These are phyloP conservation scores for Passalora sequoiae DNA, from an alignment of 2,329 filamentous ascomycete species.

Conservation along the genomic window DNA sequence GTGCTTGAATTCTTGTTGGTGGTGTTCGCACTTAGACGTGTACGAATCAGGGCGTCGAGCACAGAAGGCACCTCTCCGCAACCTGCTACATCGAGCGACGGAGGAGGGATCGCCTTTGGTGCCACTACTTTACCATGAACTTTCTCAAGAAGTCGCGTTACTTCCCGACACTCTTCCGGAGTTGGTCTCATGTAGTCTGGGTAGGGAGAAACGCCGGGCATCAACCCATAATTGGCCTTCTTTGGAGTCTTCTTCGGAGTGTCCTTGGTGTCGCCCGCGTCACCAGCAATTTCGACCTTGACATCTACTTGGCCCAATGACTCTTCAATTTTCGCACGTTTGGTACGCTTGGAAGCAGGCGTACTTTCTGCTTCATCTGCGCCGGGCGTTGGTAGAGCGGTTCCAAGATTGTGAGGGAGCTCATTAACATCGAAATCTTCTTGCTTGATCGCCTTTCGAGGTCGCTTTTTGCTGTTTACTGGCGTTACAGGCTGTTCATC, in stretches of 20 bases:
- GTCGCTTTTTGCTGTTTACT: conserved; percentile 35
- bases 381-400: conserved; percentile 29
- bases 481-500: conserved; percentile 9
- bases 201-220: conserved; percentile 56
- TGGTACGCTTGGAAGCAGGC: conserved; percentile 28
- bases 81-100: conserved; percentile 66
- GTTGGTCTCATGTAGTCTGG: conserved; percentile 63
- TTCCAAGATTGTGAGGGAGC: conserved; percentile 54
- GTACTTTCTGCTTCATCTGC: conserved; percentile 23
- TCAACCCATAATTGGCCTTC: conserved; percentile 44
- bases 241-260: conserved; percentile 36
- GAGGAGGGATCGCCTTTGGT: conserved; percentile 63
- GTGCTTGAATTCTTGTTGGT: conserved; percentile 57
- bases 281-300: conserved; percentile 15
- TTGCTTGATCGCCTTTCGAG: conserved; percentile 33
- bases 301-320: conserved; percentile 1
- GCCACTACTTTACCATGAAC: conserved; percentile 61
- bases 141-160: conserved; percentile 59
- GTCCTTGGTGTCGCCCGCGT: conserved; percentile 11
- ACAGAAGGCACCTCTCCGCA: conserved; percentile 63
- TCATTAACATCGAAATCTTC: conserved; percentile 42
- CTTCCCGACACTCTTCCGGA: conserved; percentile 62
- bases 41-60: conserved; percentile 59
- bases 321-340: conserved; percentile 13
- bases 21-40: conserved; percentile 58